Base-by-base conservation (phyloP, 2,329 filamentous ascomycete genomes). In the Alternaria postmessia region DNA sequence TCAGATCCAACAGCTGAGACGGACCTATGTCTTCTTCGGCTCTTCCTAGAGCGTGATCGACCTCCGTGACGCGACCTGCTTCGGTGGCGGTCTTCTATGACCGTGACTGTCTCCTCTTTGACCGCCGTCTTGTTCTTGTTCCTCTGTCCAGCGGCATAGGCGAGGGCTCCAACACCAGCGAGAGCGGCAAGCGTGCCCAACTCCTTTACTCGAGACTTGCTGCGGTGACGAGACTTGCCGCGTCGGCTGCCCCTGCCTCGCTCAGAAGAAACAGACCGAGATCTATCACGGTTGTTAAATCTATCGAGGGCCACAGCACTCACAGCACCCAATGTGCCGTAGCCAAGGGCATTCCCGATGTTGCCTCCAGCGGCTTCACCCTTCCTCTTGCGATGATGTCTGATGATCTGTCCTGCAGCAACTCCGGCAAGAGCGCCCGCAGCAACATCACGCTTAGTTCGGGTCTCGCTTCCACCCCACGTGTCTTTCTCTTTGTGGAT, bases 401-500 rank as follows among this genome's bases (percentile, higher is more conserved):
- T 82, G 18, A 89, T 66, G 36, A 89, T 77, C 65, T 88, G 86
- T 38, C 86, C 87, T 41, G 86, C 87, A 62, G 85, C 88, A 44
- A 87, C 79, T 46, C 87, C 88, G 42, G 85, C 85, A 53, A 88
- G 75, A 26, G 86, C 86, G 47, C 87, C 88, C 68, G 87, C 87
- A n/a, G 87, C 87, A 44, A 89, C 75, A 69, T 89, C 85, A 32
- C 85, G 85, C 51, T 84, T 84, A 63, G 87, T 82, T 43, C 79
- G 75, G 18, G 82, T 82, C 54, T 82, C 82, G 11, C 66, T 63
- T 30, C 76, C 75, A 20, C 72, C 75, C 70, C 74, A 80, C 42
- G 77, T 80, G 68, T 80, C 69, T 79, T 83, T 68, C 81, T 84
- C 83, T 78, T 84, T 83, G 66, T 84, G 84, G 38, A 87, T 79